Base-by-base conservation (phyloP, 1,139 yeast species). In the Geotrichum macrosporum region DNA sequence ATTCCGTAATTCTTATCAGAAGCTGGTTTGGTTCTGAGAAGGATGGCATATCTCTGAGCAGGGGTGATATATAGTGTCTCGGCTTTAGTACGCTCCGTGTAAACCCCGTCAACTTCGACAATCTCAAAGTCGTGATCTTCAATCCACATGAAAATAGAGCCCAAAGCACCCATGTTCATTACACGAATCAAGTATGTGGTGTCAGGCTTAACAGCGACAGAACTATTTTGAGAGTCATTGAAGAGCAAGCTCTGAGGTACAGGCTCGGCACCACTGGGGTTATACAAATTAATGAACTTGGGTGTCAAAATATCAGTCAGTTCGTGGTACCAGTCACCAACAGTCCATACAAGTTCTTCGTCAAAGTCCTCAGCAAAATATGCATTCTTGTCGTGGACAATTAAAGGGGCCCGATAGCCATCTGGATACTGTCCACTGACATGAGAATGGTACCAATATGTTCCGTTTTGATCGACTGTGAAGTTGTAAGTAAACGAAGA, bases 251-350 rank as follows among this genome's bases (percentile, higher is more conserved):
- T 80, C 59, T 83, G 80, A 2, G 97, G 97, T 57, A 89, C 79
- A 39, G 97, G 97, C 68, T 89, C 97, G 29, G 96, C 96, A 55
- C 97, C 97, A 4, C 96, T 85, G 40, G 97, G 97, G 67, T 89
- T 89, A 69, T 75, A 82, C 54, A 83, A 66, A 55, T 71, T 76
- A 70, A 86, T 63, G 69, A 88, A 88, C 42, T 54, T 52, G 16
- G 61, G 57, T 53, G 74, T 68, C 55, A 88, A 72, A 19, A 63
- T 74, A 40, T 73, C 73, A 31, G 81, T 72, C 44, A 72, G 67
- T 33, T 76, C 72, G 64, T 87, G 95, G 68, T 89, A 89, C 94
- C 95, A 88, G 58, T 89, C 97, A 38, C 82, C 70, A 35, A 89
- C 60, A 8, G 83, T 69, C 53, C 88, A 65, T 10, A 76, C 66